Evolutionary conservation across 2,329 filamentous ascomycete species (phyloP), one percentile per base, ranked within the genome.

Genomic region (Claviceps maximensis): DNA sequence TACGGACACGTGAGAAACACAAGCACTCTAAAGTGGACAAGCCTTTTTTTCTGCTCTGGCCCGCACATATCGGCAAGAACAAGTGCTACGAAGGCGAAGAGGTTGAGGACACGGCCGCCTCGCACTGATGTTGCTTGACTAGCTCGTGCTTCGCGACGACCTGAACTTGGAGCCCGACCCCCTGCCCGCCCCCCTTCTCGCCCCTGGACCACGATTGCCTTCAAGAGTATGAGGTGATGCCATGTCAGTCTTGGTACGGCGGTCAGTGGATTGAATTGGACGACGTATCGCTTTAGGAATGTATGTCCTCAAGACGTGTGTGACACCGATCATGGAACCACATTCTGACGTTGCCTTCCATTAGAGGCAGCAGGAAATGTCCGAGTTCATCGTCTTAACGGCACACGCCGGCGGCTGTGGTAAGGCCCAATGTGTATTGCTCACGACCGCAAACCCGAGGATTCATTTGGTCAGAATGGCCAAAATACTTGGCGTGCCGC

Each of bases 1-100:
- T 19, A 47, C 29, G 31, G 47, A 23, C 45, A 55, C 54, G 40
- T 55, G 51, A 55, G 9, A 31, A 12, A 38, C 13, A 25, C 23
- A 50, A n/a, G 8, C 4, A 36, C 7, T 33, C 19, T 19, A 17
- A 33, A n/a, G n/a, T 21, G 10, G 42, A 40, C 6, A 46, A 25
- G 42, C 12, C 36, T 19, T 40, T 15, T 47, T 10, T 21, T 25
- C 21, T 40, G n/a, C n/a, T 40, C 40, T 33, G 31, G 21, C 31
- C 27, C 36, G 21, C 17, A 41, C 3, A 5, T 12, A 19, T 27
- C 15, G 17, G 36, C 21, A 25, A 38, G 31, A n/a, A 23, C 13
- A n/a, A 49, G 33, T 19, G 17, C 19, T 21, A 40, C 23, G 15
- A 40, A 27, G 15, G 36, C 36, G n/a, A 50, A 50, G 25, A 31